phyloP scores from a whole-genome alignment of 1,284 basidiomycete genomes.

The Ganoderma lingzhi region DNA sequence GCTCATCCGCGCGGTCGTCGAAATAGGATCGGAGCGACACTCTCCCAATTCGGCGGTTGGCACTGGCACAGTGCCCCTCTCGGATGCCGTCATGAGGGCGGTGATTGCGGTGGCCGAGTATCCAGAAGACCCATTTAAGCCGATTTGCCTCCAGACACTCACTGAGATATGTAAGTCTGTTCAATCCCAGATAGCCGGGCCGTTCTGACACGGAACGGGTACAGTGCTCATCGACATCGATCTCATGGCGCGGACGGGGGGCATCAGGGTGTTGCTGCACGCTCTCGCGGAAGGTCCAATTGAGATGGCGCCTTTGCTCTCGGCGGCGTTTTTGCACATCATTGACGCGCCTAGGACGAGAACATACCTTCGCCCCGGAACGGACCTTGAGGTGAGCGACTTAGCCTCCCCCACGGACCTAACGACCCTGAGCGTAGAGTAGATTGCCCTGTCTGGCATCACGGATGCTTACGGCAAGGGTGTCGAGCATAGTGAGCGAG shows the following conservation, averaged over 20 bases:
- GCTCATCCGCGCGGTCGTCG: conserved; percentile 86
- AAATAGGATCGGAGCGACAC: conserved; percentile 68
- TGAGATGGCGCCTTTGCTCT: conserved; percentile 88
- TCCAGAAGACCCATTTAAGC: conserved; percentile 88
- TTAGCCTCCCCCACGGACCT: conserved; percentile 4
- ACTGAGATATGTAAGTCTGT: conserved; percentile 83
- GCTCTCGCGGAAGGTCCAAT: conserved; percentile 88
- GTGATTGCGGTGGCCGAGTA: conserved; percentile 95
- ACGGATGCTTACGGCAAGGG: conserved; percentile 93
- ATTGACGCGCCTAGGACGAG: conserved; percentile 89
- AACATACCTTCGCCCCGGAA: conserved; percentile 81
- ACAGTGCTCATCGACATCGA: conserved; percentile 86
- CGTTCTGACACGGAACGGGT: conserved; percentile 34
- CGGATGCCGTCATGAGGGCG: conserved; percentile 85
- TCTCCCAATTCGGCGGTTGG: conserved; percentile 51
- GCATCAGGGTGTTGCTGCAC: conserved; percentile 88
- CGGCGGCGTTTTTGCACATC: conserved; percentile 85
- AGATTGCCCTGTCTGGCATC: conserved; percentile 88
- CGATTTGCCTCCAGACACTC: conserved; percentile 89
- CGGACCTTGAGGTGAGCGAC: conserved; percentile 85
- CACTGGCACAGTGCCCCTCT: conserved; percentile 65
- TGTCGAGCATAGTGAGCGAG: conserved; percentile 76
- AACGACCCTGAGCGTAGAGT: conserved; percentile 28
- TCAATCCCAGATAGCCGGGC: conserved; percentile 6
- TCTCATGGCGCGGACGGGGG: conserved; percentile 83